Evolutionary conservation across 2,329 filamentous ascomycete genomes (phyloP).

Genomic region (Fusarium nelsonii): DNA sequence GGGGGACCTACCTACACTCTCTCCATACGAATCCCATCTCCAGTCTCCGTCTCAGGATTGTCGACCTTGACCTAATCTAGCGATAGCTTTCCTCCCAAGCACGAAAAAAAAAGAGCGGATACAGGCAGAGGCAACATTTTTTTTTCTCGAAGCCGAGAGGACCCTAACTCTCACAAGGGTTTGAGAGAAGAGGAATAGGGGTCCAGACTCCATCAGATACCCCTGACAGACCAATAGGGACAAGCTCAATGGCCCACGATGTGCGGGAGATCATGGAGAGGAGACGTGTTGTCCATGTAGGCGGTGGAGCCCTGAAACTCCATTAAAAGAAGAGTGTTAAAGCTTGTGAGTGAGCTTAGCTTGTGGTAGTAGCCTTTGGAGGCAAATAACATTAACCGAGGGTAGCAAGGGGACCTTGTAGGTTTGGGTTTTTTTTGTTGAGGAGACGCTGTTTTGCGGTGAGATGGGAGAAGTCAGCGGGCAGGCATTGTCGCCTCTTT

Average conservation of each 20-base stretch:
- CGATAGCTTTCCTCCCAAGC: constrained; percentile 27
- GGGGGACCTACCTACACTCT: background rate
- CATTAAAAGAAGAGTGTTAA: constrained; percentile 1
- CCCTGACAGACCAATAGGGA: constrained; percentile 35
- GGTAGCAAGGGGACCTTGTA: constrained; percentile 29
- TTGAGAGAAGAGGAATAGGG: constrained; percentile 35
- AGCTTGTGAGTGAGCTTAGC: constrained; percentile 23
- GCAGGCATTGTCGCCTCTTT: background rate
- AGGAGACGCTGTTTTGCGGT: constrained; percentile 18
- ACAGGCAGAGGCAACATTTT: background rate
- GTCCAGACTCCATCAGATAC: constrained; percentile 37
- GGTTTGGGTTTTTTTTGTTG: constrained; percentile 22
- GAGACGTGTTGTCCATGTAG: constrained; percentile 24
- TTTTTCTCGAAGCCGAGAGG: constrained; percentile 5
- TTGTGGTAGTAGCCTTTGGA: background rate
- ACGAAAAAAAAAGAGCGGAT: constrained; percentile 16
- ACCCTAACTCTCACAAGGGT: background rate
- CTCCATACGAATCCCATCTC: constrained; percentile 4
- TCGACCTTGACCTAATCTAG: constrained; percentile 43
- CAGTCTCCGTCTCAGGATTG: constrained; percentile 22
- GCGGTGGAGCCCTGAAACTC: constrained; percentile 14
- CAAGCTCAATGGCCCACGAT: constrained; percentile 32
- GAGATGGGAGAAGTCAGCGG: constrained; percentile 1
- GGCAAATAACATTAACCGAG: constrained; percentile 19
- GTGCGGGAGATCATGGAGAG: constrained; percentile 44